Evolutionary conservation across 371 early-diverging fungal genomes (phyloP).

Genomic region (Saksenaea vasiformis): DNA sequence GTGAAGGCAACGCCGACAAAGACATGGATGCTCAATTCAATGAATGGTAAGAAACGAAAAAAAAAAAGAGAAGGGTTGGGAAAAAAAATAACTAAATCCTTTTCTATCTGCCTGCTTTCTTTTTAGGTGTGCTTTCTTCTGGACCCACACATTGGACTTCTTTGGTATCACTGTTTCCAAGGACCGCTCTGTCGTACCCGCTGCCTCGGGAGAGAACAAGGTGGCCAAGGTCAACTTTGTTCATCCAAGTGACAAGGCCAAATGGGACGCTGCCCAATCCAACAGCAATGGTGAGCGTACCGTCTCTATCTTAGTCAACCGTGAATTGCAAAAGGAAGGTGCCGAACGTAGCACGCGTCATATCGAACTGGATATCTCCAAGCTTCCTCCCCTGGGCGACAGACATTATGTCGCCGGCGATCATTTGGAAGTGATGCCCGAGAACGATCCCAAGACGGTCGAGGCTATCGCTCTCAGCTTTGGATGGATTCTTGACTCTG

Average conservation of each 20-base stretch:
- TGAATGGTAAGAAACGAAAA: conserved; percentile 18
- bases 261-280: conserved; percentile 9
- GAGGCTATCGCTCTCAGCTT: conserved; percentile 33
- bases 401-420: conserved; percentile 37
- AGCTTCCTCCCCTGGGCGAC: conserved; percentile 10
- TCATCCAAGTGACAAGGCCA: conserved; percentile 1
- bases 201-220: conserved; percentile 4
- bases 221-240: conserved; percentile 9
- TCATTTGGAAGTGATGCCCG: conserved; percentile 44
- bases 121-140: conserved; percentile 13
- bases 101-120: too few species aligned
- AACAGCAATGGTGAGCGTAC: conserved; percentile 15
- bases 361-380: conserved; percentile 28
- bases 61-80: background rate
- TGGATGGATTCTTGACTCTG: conserved; percentile 38
- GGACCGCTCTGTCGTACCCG: conserved; percentile 1
- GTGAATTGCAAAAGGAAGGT: conserved; percentile 21
- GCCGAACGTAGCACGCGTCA: conserved; percentile 35
- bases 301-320: conserved; percentile 15
- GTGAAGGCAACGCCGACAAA: conserved; percentile 41
- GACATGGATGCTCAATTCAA: conserved; percentile 39
- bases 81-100: too few species aligned
- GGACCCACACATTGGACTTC: conserved; percentile 1
- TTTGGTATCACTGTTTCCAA: background rate
- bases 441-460: conserved; percentile 26